Evolutionary conservation across 2,329 filamentous ascomycete species (phyloP).

Genomic region (Rhinocladiella similis): DNA sequence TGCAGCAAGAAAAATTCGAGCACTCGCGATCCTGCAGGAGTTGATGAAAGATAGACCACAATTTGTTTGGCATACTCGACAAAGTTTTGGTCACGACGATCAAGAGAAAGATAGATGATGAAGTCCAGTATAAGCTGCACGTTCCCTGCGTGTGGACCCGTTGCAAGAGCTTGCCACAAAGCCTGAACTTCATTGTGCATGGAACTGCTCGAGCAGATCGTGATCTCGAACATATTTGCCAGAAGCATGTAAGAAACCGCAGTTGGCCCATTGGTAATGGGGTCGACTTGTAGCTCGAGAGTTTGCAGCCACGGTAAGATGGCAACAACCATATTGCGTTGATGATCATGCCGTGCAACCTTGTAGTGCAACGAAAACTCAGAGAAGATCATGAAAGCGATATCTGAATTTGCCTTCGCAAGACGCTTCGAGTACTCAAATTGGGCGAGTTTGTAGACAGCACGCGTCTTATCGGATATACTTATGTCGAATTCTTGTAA

Average conservation of each 20-base stretch:
- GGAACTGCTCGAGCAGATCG: constrained; percentile 82
- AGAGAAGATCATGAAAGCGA: constrained; percentile 92
- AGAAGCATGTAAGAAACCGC: constrained; percentile 91
- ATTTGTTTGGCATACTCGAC: constrained; percentile 98
- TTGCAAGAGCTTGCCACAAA: constrained; percentile 93
- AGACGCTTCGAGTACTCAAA: constrained; percentile 93
- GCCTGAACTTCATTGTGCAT: constrained; percentile 97
- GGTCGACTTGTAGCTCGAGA: constrained; percentile 87
- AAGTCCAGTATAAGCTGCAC: constrained; percentile 94
- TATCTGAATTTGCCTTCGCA: constrained; percentile 81
- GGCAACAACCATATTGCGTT: constrained; percentile 90
- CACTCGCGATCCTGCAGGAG: constrained; percentile 79
- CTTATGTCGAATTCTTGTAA: constrained; percentile 98
- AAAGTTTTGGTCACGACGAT: constrained; percentile 94
- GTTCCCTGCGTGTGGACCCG: constrained; percentile 88
- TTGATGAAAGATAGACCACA: constrained; percentile 91
- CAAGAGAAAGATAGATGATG: constrained; percentile 89
- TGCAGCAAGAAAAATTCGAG: constrained; percentile 91
- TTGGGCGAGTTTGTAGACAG: constrained; percentile 95
- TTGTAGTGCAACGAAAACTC: constrained; percentile 95
- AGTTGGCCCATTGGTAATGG: constrained; percentile 79
- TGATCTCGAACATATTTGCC: constrained; percentile 93
- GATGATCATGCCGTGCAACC: constrained; percentile 75
- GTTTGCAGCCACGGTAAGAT: constrained; percentile 96
- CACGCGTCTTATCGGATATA: constrained; percentile 96